phyloP scores from a whole-genome alignment of 2,329 filamentous ascomycete genomes.

The Ophiostoma populinum region DNA sequence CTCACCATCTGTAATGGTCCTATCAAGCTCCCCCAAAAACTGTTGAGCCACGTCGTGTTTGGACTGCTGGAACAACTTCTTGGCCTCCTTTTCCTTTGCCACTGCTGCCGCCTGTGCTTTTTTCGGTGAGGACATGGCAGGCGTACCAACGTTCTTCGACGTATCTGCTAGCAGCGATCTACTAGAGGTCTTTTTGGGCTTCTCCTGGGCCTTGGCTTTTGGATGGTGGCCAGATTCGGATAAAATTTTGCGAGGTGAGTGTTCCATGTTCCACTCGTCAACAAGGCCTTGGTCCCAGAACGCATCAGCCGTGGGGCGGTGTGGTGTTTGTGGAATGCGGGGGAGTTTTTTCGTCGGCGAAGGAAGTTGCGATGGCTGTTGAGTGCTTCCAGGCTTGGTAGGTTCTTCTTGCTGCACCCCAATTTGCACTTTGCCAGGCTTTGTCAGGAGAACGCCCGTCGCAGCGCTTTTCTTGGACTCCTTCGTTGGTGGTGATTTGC shows the following conservation, averaged over 20 bases:
- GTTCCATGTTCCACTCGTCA: conserved; percentile 47
- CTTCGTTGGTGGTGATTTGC: no score
- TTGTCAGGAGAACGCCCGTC: no score
- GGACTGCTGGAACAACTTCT: conserved; percentile 41
- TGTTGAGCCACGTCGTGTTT: conserved; percentile 45
- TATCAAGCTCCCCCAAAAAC: conserved; percentile 56
- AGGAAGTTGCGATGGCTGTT: conserved; percentile 13
- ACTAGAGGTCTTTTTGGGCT: neutral
- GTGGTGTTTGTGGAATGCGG: conserved; percentile 35
- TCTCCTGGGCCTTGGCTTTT: no score
- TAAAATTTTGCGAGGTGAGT: conserved; percentile 21
- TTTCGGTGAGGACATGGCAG: conserved; percentile 7
- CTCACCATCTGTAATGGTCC: conserved; percentile 39
- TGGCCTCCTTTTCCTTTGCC: conserved; percentile 23
- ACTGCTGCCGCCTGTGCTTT: conserved; percentile 16
- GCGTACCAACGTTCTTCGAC: no score
- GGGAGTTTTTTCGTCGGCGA: conserved; percentile 19
- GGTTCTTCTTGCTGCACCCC: no score
- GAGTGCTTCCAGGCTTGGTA: conserved; percentile 6
- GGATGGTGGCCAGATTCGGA: conserved; percentile 9
- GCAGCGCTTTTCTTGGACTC: no score
- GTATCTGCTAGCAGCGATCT: no score
- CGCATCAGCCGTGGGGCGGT: conserved; percentile 33
- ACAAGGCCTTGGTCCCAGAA: conserved; percentile 44
- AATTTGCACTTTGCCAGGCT: no score